Evolutionary conservation across 2,329 filamentous ascomycete species (phyloP).

Genomic region (Elsinoe ampelina): DNA sequence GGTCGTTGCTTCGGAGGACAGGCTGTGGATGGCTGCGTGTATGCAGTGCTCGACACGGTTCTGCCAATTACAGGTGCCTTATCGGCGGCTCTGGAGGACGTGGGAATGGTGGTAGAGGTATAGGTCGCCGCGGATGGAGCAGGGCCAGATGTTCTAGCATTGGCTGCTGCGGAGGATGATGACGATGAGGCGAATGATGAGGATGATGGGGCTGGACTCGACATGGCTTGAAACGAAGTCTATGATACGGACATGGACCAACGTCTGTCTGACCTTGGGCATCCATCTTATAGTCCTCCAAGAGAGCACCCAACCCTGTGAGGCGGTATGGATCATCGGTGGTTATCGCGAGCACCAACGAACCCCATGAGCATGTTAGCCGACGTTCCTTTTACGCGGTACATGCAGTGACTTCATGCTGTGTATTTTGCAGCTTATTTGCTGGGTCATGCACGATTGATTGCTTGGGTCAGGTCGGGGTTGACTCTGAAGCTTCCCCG

Average conservation of each 20-base stretch:
- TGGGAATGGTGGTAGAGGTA: not conserved
- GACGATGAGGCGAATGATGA: not conserved
- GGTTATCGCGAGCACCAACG: not conserved
- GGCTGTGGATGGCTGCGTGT: not conserved
- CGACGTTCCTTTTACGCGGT: not conserved
- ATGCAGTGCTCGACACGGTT: constrained; percentile 1
- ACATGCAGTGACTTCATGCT: not conserved
- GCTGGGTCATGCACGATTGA: not conserved
- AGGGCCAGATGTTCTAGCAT: not conserved
- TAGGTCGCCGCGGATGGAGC: not conserved
- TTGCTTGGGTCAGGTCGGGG: not conserved
- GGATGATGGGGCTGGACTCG: not conserved
- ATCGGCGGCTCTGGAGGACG: constrained; percentile 7
- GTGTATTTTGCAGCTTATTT: not conserved
- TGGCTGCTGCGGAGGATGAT: not conserved
- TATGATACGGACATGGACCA: not conserved
- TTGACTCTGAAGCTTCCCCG: not conserved
- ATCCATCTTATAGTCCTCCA: constrained; percentile 5
- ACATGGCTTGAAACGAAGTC: not conserved
- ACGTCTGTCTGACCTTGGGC: not conserved
- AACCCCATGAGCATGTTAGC: not conserved
- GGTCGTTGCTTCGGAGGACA: constrained; percentile 10
- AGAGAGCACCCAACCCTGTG: not conserved
- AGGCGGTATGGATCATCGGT: not conserved
- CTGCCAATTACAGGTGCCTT: not conserved